Evolutionary conservation across 495 filamentous ascomycete species (phyloP).

Genomic region (Apodospora peruviana): DNA sequence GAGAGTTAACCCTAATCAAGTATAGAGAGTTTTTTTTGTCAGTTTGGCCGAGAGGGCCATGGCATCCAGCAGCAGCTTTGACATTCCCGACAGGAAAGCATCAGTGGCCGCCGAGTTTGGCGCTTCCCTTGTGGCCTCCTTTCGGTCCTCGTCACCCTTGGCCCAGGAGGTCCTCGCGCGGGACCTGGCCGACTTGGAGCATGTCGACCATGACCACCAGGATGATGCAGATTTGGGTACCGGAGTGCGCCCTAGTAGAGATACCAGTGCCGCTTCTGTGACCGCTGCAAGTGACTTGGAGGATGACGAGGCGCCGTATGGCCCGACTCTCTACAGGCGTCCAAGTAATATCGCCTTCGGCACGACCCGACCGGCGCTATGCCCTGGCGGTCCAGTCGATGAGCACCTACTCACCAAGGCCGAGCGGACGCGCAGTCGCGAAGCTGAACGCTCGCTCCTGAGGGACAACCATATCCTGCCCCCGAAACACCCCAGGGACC

Average conservation of each 20-base stretch:
- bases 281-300: background rate
- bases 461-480: conserved; percentile 71
- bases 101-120: conserved; percentile 6
- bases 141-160: conserved; percentile 54
- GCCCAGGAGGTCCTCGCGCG: conserved; percentile 64
- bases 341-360: conserved; percentile 62
- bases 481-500: conserved; percentile 46
- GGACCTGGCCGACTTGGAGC: conserved; percentile 53
- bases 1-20: too few species aligned
- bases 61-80: background rate
- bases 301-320: conserved; percentile 40
- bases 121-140: conserved; percentile 29
- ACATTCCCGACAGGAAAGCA: conserved; percentile 3
- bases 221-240: background rate
- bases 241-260: background rate
- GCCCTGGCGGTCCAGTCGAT: conserved; percentile 15
- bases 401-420: conserved; percentile 49
- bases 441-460: conserved; percentile 69
- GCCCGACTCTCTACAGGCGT: conserved; percentile 66
- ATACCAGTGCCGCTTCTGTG: background rate
- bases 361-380: conserved; percentile 40
- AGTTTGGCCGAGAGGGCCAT: too few species aligned
- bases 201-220: conserved; percentile 28
- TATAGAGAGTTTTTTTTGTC: too few species aligned
- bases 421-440: conserved; percentile 58